phyloP scores from a whole-genome alignment of 1,139 yeast species.

The Keqinozyma sinolaborantium region DNA sequence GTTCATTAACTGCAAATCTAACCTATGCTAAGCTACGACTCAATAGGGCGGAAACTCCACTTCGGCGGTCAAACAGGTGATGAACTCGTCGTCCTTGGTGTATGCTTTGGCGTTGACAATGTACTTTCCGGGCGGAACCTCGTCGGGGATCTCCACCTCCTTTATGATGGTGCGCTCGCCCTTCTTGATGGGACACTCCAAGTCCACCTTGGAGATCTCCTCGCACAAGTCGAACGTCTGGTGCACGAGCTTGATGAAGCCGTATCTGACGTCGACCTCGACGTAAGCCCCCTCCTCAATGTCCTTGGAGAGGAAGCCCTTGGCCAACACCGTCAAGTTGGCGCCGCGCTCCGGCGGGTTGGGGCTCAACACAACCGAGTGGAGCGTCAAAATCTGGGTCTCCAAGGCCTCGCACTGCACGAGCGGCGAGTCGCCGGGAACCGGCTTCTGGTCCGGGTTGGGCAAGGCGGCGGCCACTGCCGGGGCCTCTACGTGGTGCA shows the following conservation, averaged over 20 bases:
- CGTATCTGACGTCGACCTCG: conserved; percentile 88
- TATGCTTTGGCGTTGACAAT: conserved; percentile 84
- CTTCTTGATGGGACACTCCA: conserved; percentile 71
- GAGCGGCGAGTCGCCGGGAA: conserved; percentile 90
- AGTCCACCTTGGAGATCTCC: conserved; percentile 75
- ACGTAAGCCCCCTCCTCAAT: conserved; percentile 86
- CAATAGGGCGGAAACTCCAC: conserved; percentile 52
- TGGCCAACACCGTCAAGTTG: conserved; percentile 74
- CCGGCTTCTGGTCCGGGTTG: conserved; percentile 49
- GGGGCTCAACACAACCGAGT: conserved; percentile 62
- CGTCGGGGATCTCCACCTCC: conserved; percentile 79
- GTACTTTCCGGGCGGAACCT: conserved; percentile 94
- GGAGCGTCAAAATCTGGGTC: conserved; percentile 61
- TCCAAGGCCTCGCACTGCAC: conserved; percentile 65
- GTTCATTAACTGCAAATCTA: too few species aligned
- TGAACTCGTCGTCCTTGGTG: conserved; percentile 73
- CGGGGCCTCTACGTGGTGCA: conserved; percentile 1
- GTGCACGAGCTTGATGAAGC: conserved; percentile 80
- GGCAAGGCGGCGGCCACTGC: conserved; percentile 4
- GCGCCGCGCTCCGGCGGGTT: conserved; percentile 86
- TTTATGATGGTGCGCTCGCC: conserved; percentile 69
- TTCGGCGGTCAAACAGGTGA: conserved; percentile 82
- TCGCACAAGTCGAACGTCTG: conserved; percentile 91
- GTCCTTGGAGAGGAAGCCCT: conserved; percentile 54
- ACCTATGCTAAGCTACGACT: neutral